Conservation (phyloP, 176 grass and related monocot genomes). For the Aegilops umbellulata region DNA sequence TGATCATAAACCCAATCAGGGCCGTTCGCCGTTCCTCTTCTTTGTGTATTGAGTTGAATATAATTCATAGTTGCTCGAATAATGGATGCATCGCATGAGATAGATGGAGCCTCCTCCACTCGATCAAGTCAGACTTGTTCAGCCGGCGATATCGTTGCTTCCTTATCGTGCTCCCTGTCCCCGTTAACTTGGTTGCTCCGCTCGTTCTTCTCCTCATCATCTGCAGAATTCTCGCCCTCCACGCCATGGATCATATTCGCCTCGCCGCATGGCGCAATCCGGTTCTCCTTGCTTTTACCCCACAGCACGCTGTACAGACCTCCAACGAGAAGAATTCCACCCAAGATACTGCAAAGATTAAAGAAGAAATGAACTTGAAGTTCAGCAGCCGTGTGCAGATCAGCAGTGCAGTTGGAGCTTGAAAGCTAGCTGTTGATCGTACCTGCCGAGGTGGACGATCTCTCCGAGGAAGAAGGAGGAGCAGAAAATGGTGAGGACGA, state of each 20-base stretch:
- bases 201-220: neutral
- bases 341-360: conserved; percentile 44
- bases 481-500: conserved; percentile 43
- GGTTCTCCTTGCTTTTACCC: conserved; percentile 49
- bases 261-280: neutral
- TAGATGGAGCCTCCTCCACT: neutral
- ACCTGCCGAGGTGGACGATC: conserved; percentile 52
- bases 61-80: neutral
- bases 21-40: neutral
- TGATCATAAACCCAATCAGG: neutral
- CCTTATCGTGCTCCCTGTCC: neutral
- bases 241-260: neutral
- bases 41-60: neutral
- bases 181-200: neutral
- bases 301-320: conserved; percentile 68
- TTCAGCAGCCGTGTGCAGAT: neutral
- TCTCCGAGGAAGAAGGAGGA: conserved; percentile 47
- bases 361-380: neutral
- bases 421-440: neutral
- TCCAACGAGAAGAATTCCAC: conserved; percentile 51
- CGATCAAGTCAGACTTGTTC: neutral
- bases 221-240: neutral
- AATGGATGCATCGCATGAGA: neutral
- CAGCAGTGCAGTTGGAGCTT: neutral
- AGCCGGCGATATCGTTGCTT: neutral